Evolutionary conservation across 2,329 filamentous ascomycete genomes (phyloP).

Genomic region (Fusarium sp.): DNA sequence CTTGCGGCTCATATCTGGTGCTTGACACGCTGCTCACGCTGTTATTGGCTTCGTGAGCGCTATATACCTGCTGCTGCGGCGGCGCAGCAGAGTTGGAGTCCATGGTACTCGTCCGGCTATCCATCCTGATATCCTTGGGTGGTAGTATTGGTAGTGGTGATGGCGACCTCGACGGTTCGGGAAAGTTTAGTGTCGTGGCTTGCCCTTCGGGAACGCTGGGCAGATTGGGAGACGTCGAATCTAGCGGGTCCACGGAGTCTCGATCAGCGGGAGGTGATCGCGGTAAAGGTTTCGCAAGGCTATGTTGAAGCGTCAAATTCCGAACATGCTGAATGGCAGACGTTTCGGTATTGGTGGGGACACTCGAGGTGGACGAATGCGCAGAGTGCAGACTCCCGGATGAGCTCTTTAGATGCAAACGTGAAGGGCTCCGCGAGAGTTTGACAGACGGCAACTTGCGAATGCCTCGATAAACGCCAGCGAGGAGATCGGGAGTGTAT

Average conservation of each 20-base stretch:
- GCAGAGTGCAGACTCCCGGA: conserved; percentile 31
- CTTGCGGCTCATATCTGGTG: conserved; percentile 57
- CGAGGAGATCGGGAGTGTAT: conserved; percentile 57
- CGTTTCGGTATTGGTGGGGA: conserved; percentile 28
- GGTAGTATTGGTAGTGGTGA: conserved; percentile 20
- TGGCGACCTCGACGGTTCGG: conserved; percentile 20
- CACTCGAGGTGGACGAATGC: conserved; percentile 32
- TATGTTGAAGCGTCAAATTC: conserved; percentile 63
- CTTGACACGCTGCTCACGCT: conserved; percentile 59
- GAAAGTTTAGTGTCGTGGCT: conserved; percentile 41
- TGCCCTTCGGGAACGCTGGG: conserved; percentile 47
- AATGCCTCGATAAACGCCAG: conserved; percentile 62
- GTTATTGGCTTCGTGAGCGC: conserved; percentile 48
- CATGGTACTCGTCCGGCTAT: conserved; percentile 59
- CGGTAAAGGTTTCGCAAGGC: conserved; percentile 66
- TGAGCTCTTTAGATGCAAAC: conserved; percentile 49
- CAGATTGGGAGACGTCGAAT: conserved; percentile 45
- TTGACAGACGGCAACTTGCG: conserved; percentile 57
- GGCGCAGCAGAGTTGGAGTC: conserved; percentile 53
- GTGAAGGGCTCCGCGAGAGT: conserved; percentile 56
- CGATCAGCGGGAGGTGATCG: conserved; percentile 54
- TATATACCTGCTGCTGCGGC: conserved; percentile 52
- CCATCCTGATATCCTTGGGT: conserved; percentile 51
- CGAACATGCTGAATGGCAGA: conserved; percentile 58
- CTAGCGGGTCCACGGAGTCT: conserved; percentile 44